Base-by-base conservation (phyloP, 352 stramenopile species). In the Pythium sp. region DNA sequence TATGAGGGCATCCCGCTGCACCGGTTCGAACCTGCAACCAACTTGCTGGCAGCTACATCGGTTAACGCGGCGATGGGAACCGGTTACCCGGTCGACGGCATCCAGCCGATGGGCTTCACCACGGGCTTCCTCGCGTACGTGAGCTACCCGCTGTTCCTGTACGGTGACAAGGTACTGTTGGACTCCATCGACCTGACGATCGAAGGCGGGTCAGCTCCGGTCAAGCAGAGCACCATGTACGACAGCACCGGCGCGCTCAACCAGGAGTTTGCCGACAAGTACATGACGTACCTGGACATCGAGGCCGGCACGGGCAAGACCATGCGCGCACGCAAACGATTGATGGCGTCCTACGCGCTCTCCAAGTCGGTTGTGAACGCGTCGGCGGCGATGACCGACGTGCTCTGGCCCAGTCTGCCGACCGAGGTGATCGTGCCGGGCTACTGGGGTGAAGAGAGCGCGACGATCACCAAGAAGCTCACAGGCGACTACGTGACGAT, bases 381-480 rank as follows among this genome's bases (percentile, higher is more conserved):
- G 18, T 58, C 75, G 61, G 65, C 69, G 8, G 70, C 75, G 57
- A 89, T 92, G 81, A 80, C 75, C 20, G 84, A 92, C 58, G 66
- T 90, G 30, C 58, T 92, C 57, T 88, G 77, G 73, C 84, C 84
- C 34, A 71, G 73, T 26, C 57, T 89, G 53, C 66, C 64, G 59
- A 73, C 78, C 22, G 84, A 92, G 46, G 71, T 90, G 49, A 75
- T 89, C 43, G 67, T 79, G 28, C 80, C 81, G 4, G 70, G 74
- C 41, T 90, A 90, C 72, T 81, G 77, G 68, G 84, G 79, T 36
- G 64, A 89, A 56, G 84, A 92, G 55, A 73, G 51, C 62, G 73
- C 80, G 59, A 72, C 54, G 7, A 69, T 90, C 62, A 74, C 70
- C 26, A 61, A 74, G 47, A 67, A 51, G 30, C 68, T 69, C 32